A percentile compares a stretch with the other conserved stretches of the same genome.
phyloP scores from a whole-genome alignment of 495 filamentous ascomycete genomes.

The Neurospora intermedia region DNA sequence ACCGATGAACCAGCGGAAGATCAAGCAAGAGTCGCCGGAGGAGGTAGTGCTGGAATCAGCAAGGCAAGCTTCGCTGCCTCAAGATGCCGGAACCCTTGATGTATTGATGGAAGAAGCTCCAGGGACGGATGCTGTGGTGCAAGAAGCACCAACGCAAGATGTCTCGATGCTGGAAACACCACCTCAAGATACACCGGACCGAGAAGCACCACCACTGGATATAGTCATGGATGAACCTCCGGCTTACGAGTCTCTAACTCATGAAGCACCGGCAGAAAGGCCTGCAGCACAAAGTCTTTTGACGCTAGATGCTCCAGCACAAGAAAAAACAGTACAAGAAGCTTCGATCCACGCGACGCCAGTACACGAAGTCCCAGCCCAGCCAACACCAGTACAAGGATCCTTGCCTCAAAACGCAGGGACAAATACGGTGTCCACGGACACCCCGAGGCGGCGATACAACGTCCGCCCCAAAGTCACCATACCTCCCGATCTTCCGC shows the following conservation, averaged over 20 bases:
- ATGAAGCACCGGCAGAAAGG: neutral
- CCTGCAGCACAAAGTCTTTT: neutral
- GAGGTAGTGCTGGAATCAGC: neutral
- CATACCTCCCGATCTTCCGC: conserved; percentile 63
- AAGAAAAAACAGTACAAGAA: neutral
- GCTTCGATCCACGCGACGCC: neutral
- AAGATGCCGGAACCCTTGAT: neutral
- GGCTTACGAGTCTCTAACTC: neutral
- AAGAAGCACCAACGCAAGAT: neutral
- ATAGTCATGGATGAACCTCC: neutral
- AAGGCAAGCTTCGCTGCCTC: neutral
- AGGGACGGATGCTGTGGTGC: neutral
- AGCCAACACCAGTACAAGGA: neutral
- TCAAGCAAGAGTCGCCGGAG: neutral
- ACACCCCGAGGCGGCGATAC: conserved; percentile 25
- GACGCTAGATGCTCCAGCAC: neutral
- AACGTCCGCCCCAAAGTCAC: conserved; percentile 64
- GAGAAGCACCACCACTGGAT: neutral
- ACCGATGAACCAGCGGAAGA: neutral
- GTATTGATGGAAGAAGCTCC: neutral
- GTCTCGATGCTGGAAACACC: neutral
- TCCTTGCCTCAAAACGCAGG: neutral
- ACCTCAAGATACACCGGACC: neutral
- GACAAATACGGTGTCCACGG: neutral
- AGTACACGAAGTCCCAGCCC: neutral